Evolutionary conservation across 768 basidiomycete genomes (phyloP).

Genomic region (Rhizopogon sp.): DNA sequence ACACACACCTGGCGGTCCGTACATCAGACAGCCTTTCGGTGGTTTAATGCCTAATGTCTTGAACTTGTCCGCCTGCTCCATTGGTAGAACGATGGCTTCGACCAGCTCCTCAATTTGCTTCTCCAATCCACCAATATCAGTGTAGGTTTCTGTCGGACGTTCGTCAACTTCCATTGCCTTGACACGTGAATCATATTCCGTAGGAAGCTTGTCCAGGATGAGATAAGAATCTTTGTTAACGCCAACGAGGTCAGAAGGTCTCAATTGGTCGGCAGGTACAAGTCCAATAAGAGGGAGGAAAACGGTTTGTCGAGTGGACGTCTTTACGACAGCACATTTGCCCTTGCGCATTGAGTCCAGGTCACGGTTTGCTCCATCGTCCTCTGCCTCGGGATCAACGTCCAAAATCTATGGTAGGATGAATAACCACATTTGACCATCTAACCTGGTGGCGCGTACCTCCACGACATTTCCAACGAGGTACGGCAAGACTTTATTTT

Average conservation of each 20-base stretch:
- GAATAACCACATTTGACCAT: neutral
- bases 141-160: slow-evolving; percentile 94
- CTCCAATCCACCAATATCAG: slow-evolving; percentile 96
- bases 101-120: slow-evolving; percentile 99
- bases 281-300: slow-evolving; percentile 98
- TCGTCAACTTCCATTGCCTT: slow-evolving; percentile 99
- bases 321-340: slow-evolving; percentile 99
- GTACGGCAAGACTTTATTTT: slow-evolving; percentile 98
- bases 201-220: slow-evolving; percentile 90
- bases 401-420: slow-evolving; percentile 71
- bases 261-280: slow-evolving; percentile 86
- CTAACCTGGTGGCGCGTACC: slow-evolving; percentile 40
- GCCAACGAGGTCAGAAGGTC: slow-evolving; percentile 91
- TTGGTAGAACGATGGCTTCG: slow-evolving; percentile 96
- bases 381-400: slow-evolving; percentile 88
- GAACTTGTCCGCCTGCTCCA: slow-evolving; percentile 98
- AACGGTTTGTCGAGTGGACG: slow-evolving; percentile 96
- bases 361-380: slow-evolving; percentile 94
- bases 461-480: slow-evolving; percentile 97
- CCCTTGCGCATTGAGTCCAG: slow-evolving; percentile 94
- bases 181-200: slow-evolving; percentile 96
- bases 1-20: slow-evolving; percentile 84
- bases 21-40: slow-evolving; percentile 98
- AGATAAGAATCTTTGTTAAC: slow-evolving; percentile 99
- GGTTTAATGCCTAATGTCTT: slow-evolving; percentile 97